phyloP scores from a whole-genome alignment of 2,329 filamentous ascomycete species.

The Pseudogymnoascus sp. region DNA sequence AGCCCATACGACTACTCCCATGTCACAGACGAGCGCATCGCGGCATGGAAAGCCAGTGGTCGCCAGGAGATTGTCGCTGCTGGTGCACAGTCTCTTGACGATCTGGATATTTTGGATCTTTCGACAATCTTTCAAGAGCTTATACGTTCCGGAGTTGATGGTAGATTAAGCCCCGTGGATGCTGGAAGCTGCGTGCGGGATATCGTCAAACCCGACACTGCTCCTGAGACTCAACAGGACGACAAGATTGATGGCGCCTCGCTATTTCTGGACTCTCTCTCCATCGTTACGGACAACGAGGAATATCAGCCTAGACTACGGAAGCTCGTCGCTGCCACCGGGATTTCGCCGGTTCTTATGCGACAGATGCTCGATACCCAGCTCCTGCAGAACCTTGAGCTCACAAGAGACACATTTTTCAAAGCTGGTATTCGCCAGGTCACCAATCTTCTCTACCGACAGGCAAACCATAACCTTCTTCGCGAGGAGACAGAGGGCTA shows the following conservation, averaged over 20 bases:
- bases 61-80: slow-evolving; percentile 59
- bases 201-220: slow-evolving; percentile 54
- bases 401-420: slow-evolving; percentile 79
- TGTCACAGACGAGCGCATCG: slow-evolving; percentile 62
- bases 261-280: slow-evolving; percentile 75
- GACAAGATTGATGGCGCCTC: slow-evolving; percentile 54
- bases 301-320: slow-evolving; percentile 46
- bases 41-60: slow-evolving; percentile 60
- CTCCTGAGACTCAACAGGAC: slow-evolving; percentile 41
- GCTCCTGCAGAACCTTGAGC: slow-evolving; percentile 64
- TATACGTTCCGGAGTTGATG: slow-evolving; percentile 65
- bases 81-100: slow-evolving; percentile 55
- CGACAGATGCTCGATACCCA: slow-evolving; percentile 75
- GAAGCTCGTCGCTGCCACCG: slow-evolving; percentile 63
- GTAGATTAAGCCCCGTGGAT: slow-evolving; percentile 57
- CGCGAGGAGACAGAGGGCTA: slow-evolving; percentile 96
- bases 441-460: slow-evolving; percentile 87
- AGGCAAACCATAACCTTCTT: slow-evolving; percentile 92
- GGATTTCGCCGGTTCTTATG: slow-evolving; percentile 63
- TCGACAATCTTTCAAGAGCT: slow-evolving; percentile 78
- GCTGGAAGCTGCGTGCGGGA: slow-evolving; percentile 67
- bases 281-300: slow-evolving; percentile 63
- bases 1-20: slow-evolving; percentile 61
- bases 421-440: slow-evolving; percentile 80
- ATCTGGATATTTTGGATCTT: slow-evolving; percentile 61